A percentile compares a stretch with the other conserved stretches of the same genome.
phyloP scores from a whole-genome alignment of 257 asterid species.

The Primulina huaijiensis region DNA sequence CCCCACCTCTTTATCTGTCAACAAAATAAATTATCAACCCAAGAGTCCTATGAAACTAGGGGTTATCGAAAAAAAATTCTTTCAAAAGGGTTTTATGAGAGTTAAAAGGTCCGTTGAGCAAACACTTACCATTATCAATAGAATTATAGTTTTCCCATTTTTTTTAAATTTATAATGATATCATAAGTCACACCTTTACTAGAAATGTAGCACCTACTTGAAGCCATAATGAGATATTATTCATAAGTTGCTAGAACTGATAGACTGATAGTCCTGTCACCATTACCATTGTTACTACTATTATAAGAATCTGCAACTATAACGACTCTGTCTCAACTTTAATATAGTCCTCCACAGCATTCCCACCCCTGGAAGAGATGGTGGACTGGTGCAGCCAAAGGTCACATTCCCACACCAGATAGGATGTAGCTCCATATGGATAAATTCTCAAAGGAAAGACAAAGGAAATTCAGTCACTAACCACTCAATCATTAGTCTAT shows the following conservation, averaged over 20 bases:
- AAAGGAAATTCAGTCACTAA: neutral
- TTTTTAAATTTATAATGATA: neutral
- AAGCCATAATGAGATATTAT: neutral
- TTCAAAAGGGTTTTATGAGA: no score
- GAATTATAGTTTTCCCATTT: neutral
- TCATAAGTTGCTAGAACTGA: neutral
- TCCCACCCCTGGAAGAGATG: no score
- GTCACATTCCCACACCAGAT: neutral
- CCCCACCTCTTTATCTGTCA: conserved; percentile 87
- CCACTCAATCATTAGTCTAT: neutral
- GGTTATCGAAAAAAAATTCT: no score
- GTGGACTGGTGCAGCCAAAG: no score
- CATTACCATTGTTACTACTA: neutral
- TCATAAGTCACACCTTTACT: no score
- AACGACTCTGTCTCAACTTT: no score
- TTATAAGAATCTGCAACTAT: no score
- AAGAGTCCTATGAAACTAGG: neutral
- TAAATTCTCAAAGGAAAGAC: neutral
- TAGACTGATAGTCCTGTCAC: neutral
- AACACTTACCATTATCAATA: neutral
- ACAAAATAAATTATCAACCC: conserved; percentile 26
- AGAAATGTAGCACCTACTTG: neutral
- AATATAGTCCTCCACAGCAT: no score
- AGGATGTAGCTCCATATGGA: neutral
- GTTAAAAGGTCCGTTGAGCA: no score